Conservation (phyloP, 2,329 filamentous ascomycete genomes). For the Stachybotrys elegans region DNA sequence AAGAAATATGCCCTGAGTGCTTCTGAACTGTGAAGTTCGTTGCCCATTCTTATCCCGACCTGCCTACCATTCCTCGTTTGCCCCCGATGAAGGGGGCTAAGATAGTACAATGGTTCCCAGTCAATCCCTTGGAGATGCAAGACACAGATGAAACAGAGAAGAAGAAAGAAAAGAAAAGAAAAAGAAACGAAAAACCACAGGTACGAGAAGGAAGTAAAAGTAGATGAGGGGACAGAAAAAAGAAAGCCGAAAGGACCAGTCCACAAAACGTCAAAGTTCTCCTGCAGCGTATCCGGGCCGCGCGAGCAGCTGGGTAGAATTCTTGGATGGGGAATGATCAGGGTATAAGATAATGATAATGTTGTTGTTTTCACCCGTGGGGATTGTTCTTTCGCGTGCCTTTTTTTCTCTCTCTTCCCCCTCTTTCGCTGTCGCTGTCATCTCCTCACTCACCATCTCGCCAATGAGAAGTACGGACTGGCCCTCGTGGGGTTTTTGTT, state of each 20-base stretch:
- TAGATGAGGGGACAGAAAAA: constrained; percentile 12
- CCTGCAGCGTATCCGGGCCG: constrained; percentile 15
- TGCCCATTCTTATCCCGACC: background rate
- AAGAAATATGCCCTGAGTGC: background rate
- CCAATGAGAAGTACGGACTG: no score
- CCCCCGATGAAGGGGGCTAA: no score
- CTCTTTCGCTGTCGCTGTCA: no score
- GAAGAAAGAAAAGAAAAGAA: constrained; percentile 7
- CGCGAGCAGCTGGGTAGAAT: constrained; percentile 27
- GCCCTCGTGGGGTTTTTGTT: no score
- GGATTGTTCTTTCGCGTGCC: no score
- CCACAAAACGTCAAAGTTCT: background rate
- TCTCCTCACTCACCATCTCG: no score
- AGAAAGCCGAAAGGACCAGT: constrained; percentile 5
- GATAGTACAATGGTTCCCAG: no score
- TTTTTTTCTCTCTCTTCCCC: no score
- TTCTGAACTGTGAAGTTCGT: constrained; percentile 3
- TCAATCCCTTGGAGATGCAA: no score
- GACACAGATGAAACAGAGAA: constrained; percentile 1
- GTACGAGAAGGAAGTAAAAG: no score
- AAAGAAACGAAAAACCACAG: constrained; percentile 10
- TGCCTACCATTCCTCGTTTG: background rate
- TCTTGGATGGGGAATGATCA: constrained; percentile 16
- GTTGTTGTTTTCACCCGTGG: no score
- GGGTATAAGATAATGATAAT: no score